Base-by-base conservation (phyloP, 176 grass and related monocot genomes). In the Musa acuminata region DNA sequence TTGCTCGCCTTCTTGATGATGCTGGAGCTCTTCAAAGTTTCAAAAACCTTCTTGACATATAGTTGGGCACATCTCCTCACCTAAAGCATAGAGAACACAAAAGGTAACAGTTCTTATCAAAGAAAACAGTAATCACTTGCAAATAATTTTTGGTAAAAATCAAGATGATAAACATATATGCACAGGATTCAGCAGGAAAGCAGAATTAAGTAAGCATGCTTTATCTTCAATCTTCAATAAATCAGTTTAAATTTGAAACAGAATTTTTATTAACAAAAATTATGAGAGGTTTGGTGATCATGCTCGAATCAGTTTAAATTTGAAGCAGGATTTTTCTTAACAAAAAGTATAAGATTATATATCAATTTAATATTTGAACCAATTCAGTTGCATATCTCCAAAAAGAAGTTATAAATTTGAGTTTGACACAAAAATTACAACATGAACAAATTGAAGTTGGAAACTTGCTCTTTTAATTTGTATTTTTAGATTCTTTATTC, bases 51-150 rank as follows among this genome's bases (percentile, higher is more conserved):
- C 69, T 89, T 85, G 1, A 84, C 83, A 19, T 82, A 82, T 78
- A 88, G 81, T 75, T 93, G 94, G 2, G 90, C 94, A 67, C 87
- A 88, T 80, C 84, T 97, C 29, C 94, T 78, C 50, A 97, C 94
- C 94, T 97, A 77, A 14, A 52, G 60, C 43, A 52, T 50, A 73
- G 71, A 60, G 17, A 79, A 75, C 13, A 67, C n/a, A 27, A 57
- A 1, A n/a, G 2, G 14, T 7, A 43, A 73, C 8, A 13, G 75
- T 53, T 74, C 52, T 35, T 35, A 25, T 5, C 35, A 62, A 58
- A 16, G 21, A 71, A 48, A 77, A 82, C 57, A 75, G 69, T 17
- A 20, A 57, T 51, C 3, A 55, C 13, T 52, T 64, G 50, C 60
- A 10, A 53, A 27, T 72, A 8, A 25, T 73, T 62, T 9, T 74